A percentile compares a stretch with the other conserved stretches of the same genome.
These are phyloP conservation scores for Paraleonurus japonicus DNA, from an alignment of 257 asterid genomes.

Conservation along the genomic window DNA sequence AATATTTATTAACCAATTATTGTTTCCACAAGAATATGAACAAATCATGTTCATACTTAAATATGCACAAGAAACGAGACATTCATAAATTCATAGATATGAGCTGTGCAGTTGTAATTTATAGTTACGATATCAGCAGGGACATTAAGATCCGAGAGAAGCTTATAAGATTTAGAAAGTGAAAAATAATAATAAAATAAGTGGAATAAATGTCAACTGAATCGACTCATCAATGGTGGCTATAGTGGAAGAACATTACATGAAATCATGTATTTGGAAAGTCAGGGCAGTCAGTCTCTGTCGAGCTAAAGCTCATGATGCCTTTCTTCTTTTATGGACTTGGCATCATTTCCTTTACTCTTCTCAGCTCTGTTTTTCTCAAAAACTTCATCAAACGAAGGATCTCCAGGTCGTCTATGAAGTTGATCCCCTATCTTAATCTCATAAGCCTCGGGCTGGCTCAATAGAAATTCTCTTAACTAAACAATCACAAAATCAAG, in stretches of 20 bases:
- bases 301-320: slow-evolving; percentile 55
- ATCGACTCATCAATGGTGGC: not conserved
- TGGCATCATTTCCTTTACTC: slow-evolving; percentile 19
- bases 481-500: slow-evolving; percentile 27
- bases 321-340: slow-evolving; percentile 28
- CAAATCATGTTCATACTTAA: not conserved
- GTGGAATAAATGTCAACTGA: not conserved
- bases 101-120: not conserved
- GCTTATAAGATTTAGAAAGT: slow-evolving; percentile 1
- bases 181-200: not conserved
- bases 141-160: slow-evolving; percentile 5
- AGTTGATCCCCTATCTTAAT: slow-evolving; percentile 81
- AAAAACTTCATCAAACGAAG: slow-evolving; percentile 72
- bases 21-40: not conserved
- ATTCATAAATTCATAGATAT: not conserved
- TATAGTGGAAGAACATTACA: not conserved
- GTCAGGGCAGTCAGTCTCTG: not conserved
- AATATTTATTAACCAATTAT: not conserved
- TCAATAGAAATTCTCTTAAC: slow-evolving; percentile 74
- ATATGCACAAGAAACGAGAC: not conserved
- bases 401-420: slow-evolving; percentile 77
- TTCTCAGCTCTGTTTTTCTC: slow-evolving; percentile 44
- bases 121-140: not conserved
- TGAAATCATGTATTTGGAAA: not conserved
- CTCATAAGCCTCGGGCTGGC: slow-evolving; percentile 87